Conservation (phyloP, 1,139 yeast genomes). For the Scheffersomyces insectosa region DNA sequence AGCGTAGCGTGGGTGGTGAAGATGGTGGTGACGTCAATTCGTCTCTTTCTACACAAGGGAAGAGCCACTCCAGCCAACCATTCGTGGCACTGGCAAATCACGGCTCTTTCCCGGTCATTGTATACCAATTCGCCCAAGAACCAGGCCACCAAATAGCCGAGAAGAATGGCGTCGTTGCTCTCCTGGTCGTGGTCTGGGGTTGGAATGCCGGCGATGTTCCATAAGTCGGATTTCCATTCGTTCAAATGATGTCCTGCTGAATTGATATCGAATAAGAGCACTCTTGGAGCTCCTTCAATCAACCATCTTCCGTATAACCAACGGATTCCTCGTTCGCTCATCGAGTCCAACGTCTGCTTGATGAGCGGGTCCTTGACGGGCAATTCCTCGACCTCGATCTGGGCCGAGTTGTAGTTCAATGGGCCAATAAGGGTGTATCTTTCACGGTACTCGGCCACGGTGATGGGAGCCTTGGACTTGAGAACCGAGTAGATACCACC, state of each 20-base stretch:
- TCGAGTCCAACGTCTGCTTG: constrained; percentile 64
- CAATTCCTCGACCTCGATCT: constrained; percentile 90
- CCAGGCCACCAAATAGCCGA: constrained; percentile 97
- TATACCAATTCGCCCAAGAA: constrained; percentile 89
- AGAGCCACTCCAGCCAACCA: constrained; percentile 98
- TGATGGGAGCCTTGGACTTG: constrained; percentile 95
- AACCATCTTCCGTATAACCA: constrained; percentile 95
- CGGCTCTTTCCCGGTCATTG: constrained; percentile 81
- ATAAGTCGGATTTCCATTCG: constrained; percentile 94
- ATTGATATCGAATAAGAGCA: constrained; percentile 79
- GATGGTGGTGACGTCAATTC: constrained; percentile 91
- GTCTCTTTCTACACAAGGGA: constrained; percentile 87
- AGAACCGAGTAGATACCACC: constrained; percentile 98
- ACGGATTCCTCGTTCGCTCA: constrained; percentile 78
- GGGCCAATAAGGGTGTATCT: constrained; percentile 90
- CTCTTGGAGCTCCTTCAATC: constrained; percentile 96
- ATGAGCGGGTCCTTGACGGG: constrained; percentile 65
- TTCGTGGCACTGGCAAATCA: constrained; percentile 93
- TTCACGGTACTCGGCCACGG: constrained; percentile 89
- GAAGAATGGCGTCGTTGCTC: constrained; percentile 85
- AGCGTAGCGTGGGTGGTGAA: constrained; percentile 98
- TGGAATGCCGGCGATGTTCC: constrained; percentile 92
- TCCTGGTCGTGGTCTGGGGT: constrained; percentile 87
- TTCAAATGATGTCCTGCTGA: constrained; percentile 70
- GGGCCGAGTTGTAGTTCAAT: constrained; percentile 75